Conservation (phyloP, 192 early-diverging fungal genomes). For the Coemansia sp. region DNA sequence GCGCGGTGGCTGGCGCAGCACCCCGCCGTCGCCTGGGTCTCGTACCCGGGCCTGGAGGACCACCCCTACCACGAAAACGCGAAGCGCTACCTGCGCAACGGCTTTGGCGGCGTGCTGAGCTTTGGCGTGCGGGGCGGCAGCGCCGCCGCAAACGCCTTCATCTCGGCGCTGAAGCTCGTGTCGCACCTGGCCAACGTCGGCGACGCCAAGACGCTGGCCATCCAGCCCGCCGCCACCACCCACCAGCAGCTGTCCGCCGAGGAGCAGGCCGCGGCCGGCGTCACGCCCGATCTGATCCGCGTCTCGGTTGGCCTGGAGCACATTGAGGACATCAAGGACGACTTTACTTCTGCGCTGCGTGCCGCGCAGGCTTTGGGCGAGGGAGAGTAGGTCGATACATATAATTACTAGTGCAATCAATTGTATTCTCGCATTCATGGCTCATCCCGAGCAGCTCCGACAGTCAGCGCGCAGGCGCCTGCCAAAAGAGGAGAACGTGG, state of each 20-base stretch:
- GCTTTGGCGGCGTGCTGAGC: slow-evolving; percentile 87
- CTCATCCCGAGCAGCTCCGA: neutral
- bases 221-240: slow-evolving; percentile 84
- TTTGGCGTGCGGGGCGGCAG: slow-evolving; percentile 68
- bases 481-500: neutral
- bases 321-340: slow-evolving; percentile 71
- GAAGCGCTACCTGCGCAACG: slow-evolving; percentile 78
- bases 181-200: slow-evolving; percentile 97
- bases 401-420: too few species aligned
- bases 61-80: slow-evolving; percentile 82
- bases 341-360: slow-evolving; percentile 63
- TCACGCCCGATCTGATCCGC: slow-evolving; percentile 80
- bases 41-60: slow-evolving; percentile 80
- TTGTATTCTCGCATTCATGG: neutral
- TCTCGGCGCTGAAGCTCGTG: slow-evolving; percentile 77
- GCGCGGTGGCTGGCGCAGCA: slow-evolving; percentile 73
- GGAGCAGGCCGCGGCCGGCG: slow-evolving; percentile 79
- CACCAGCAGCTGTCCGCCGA: slow-evolving; percentile 86
- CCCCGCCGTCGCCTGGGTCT: slow-evolving; percentile 83
- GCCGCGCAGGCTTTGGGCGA: too few species aligned
- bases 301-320: slow-evolving; percentile 87
- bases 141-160: slow-evolving; percentile 67
- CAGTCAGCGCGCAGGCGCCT: neutral
- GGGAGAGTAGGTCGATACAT: too few species aligned
- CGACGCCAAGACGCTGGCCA: slow-evolving; percentile 87